phyloP scores from a whole-genome alignment of 495 filamentous ascomycete species.

The Letharia lupina region DNA sequence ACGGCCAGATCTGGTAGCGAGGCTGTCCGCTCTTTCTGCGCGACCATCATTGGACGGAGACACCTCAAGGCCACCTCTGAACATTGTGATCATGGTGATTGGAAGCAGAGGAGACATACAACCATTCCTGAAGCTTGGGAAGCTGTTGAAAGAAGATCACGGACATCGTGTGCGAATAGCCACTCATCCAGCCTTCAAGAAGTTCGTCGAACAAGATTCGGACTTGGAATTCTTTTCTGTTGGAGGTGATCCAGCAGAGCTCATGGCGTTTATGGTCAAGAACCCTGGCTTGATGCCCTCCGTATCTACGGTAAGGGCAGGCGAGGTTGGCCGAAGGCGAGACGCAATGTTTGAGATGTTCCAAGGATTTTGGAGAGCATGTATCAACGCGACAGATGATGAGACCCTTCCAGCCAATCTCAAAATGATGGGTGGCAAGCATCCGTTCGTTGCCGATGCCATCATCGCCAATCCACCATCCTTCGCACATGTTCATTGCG shows the following conservation, averaged over 20 bases:
- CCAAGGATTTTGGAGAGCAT: constrained; percentile 55
- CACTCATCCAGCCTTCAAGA: constrained; percentile 53
- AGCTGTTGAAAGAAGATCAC: constrained; percentile 49
- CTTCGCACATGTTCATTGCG: constrained; percentile 59
- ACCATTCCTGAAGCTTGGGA: constrained; percentile 64
- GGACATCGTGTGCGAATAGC: constrained; percentile 52
- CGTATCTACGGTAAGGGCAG: constrained; percentile 37
- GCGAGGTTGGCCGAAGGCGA: constrained; percentile 39
- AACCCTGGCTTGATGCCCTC: constrained; percentile 46
- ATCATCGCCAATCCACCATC: constrained; percentile 63
- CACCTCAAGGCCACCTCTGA: constrained; percentile 42
- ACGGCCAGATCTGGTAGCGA: constrained; percentile 17
- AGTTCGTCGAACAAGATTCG: constrained; percentile 46
- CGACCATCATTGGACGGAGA: constrained; percentile 15
- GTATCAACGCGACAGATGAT: constrained; percentile 35
- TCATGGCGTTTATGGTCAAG: constrained; percentile 55
- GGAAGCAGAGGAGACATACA: constrained; percentile 70
- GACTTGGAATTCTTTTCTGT: constrained; percentile 57
- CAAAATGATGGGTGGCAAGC: constrained; percentile 44
- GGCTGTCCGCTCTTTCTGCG: constrained; percentile 25
- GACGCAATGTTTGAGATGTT: constrained; percentile 52
- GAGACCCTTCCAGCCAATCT: constrained; percentile 43
- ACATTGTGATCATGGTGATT: constrained; percentile 74
- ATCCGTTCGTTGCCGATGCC: constrained; percentile 60
- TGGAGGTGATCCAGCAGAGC: constrained; percentile 52